These are phyloP conservation scores for Aphanomyces stellatus DNA, from an alignment of 352 stramenopile genomes.

Conservation along the genomic window DNA sequence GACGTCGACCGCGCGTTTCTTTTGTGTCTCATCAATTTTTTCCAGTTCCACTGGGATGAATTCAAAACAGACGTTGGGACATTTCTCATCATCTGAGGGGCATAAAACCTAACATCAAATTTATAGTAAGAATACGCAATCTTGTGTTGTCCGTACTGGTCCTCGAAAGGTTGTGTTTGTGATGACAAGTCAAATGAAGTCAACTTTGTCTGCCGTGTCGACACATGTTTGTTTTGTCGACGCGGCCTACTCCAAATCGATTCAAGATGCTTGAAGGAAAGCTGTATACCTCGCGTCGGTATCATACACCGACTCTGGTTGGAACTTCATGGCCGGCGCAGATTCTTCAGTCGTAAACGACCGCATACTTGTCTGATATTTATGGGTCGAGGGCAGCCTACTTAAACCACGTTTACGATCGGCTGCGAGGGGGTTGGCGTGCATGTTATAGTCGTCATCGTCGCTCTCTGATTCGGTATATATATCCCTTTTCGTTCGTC, in stretches of 20 bases:
- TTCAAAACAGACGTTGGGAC: neutral
- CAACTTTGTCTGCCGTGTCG: too few species aligned
- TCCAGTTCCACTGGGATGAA: conserved; percentile 17
- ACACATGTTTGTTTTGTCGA: too few species aligned
- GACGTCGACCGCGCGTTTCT: too few species aligned
- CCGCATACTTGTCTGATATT: neutral
- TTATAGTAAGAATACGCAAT: too few species aligned
- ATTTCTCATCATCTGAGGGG: neutral
- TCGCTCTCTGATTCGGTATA: neutral
- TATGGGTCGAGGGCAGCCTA: neutral
- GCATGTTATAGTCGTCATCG: conserved; percentile 10
- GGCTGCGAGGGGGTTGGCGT: neutral
- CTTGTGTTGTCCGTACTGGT: too few species aligned
- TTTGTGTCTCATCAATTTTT: neutral
- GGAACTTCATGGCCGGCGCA: neutral
- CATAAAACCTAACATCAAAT: neutral
- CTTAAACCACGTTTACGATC: neutral
- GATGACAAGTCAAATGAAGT: too few species aligned
- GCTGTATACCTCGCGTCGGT: too few species aligned
- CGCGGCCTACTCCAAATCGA: too few species aligned
- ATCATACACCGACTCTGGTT: too few species aligned
- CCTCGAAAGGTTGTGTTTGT: too few species aligned
- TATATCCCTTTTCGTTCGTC: too few species aligned
- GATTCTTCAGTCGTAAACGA: neutral
- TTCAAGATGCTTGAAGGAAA: too few species aligned